Percentiles rank a stretch among this genome's conserved stretches.
These are phyloP conservation scores for Physcia stellaris DNA, from an alignment of 495 filamentous ascomycete species.

Conservation along the genomic window DNA sequence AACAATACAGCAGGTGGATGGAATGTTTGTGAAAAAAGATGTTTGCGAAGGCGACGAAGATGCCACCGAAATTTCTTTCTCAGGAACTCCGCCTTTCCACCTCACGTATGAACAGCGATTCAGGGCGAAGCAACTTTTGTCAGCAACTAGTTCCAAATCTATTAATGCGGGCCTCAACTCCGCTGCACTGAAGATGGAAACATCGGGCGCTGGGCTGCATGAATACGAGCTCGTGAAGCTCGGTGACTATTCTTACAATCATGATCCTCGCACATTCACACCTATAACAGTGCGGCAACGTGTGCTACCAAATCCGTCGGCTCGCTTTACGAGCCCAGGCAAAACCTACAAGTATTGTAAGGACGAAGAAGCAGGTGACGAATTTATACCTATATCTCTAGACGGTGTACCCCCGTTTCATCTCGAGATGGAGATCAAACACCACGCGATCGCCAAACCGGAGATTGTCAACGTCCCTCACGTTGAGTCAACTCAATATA, in stretches of 20 bases:
- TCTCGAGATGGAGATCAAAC: slow-evolving; percentile 82
- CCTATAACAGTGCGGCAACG: slow-evolving; percentile 60
- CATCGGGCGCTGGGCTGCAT: slow-evolving; percentile 62
- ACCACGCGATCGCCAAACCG: slow-evolving; percentile 63
- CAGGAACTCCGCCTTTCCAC: slow-evolving; percentile 70
- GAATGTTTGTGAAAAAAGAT: slow-evolving; percentile 52
- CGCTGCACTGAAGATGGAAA: slow-evolving; percentile 71
- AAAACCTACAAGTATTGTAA: slow-evolving; percentile 92
- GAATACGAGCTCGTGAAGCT: slow-evolving; percentile 75
- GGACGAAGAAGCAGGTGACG: slow-evolving; percentile 62
- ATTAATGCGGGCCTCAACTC: slow-evolving; percentile 58
- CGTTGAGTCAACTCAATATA: slow-evolving; percentile 58
- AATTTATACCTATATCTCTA: slow-evolving; percentile 73
- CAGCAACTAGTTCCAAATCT: slow-evolving; percentile 45
- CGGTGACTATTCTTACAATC: slow-evolving; percentile 71
- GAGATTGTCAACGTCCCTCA: slow-evolving; percentile 66
- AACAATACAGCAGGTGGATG: slow-evolving; percentile 31
- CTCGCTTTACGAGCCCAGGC: slow-evolving; percentile 70
- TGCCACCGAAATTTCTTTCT: slow-evolving; percentile 62
- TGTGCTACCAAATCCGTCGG: slow-evolving; percentile 69
- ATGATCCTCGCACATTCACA: slow-evolving; percentile 44
- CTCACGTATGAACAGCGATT: slow-evolving; percentile 68
- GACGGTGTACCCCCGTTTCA: slow-evolving; percentile 79
- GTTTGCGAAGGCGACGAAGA: slow-evolving; percentile 94
- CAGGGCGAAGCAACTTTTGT: slow-evolving; percentile 46